Percentiles rank a stretch among this genome's conserved stretches.
phyloP scores from a whole-genome alignment of 805 yeast genomes.

The Pichia sporocuriosa region DNA sequence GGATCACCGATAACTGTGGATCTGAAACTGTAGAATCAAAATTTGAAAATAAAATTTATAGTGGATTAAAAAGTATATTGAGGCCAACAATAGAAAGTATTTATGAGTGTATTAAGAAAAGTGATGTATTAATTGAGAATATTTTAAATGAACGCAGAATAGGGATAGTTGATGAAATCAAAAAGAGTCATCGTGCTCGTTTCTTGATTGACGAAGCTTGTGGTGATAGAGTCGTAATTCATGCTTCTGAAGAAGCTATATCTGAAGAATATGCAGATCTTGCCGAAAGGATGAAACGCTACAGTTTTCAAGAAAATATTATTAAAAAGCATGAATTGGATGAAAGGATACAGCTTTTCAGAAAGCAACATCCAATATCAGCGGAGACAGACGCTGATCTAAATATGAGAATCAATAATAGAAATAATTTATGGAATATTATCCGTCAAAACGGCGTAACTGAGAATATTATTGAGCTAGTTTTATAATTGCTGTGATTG shows the following conservation, averaged over 20 bases:
- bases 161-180: conserved; percentile 2
- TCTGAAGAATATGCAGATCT: neutral
- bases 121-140: conserved; percentile 8
- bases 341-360: neutral
- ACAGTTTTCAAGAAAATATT: neutral
- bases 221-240: neutral
- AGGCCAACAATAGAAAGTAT: conserved; percentile 5
- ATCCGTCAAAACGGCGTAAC: neutral
- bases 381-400: neutral
- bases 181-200: neutral
- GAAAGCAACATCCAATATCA: neutral
- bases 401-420: too few relatives aligned
- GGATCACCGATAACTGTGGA: too few relatives aligned
- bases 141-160: conserved; percentile 3
- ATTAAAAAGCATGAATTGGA: neutral
- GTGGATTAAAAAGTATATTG: conserved; percentile 8
- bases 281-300: neutral
- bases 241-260: neutral
- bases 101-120: conserved; percentile 7
- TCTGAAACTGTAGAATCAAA: too few relatives aligned
- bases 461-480: too few relatives aligned
- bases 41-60: too few relatives aligned
- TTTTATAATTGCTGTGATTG: too few relatives aligned
- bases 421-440: neutral
- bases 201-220: neutral